phyloP scores from a whole-genome alignment of 129 eudicot genomes.

The Lactuca saligna region DNA sequence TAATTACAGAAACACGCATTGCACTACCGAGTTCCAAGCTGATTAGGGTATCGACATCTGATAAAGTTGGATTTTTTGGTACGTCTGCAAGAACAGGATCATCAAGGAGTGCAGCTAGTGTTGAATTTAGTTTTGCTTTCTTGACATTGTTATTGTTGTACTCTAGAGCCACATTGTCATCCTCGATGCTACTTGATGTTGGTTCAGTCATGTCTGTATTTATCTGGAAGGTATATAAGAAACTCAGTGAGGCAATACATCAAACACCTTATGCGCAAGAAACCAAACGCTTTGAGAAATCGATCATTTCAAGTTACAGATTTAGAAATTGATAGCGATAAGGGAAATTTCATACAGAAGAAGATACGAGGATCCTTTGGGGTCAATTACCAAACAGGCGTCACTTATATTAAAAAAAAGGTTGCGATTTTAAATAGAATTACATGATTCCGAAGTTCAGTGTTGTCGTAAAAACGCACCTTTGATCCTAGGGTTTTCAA shows the following conservation, averaged over 20 bases:
- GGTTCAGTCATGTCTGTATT: constrained; percentile 30
- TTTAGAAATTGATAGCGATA: background rate
- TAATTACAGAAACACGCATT: constrained; percentile 75
- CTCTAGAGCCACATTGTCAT: constrained; percentile 35
- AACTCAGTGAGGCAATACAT: constrained; percentile 17
- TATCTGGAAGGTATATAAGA: constrained; percentile 3
- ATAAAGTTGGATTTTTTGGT: constrained; percentile 65
- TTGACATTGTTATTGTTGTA: constrained; percentile 60
- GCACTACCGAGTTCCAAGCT: constrained; percentile 95
- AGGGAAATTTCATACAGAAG: background rate
- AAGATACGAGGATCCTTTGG: background rate
- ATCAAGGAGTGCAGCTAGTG: constrained; percentile 69
- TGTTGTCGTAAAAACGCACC: background rate
- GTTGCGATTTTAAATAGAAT: background rate
- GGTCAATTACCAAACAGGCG: background rate
- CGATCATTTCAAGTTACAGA: background rate
- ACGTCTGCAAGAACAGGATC: constrained; percentile 92
- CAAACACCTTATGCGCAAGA: constrained; percentile 14
- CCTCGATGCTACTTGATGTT: constrained; percentile 28
- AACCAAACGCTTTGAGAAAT: background rate
- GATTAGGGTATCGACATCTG: constrained; percentile 90
- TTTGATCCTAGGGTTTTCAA: background rate
- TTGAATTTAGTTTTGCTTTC: constrained; percentile 68
- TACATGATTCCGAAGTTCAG: background rate
- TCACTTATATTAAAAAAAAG: too few relatives aligned